Evolutionary conservation across 768 basidiomycete species (phyloP).

Genomic region (Albatrellus ellisii): DNA sequence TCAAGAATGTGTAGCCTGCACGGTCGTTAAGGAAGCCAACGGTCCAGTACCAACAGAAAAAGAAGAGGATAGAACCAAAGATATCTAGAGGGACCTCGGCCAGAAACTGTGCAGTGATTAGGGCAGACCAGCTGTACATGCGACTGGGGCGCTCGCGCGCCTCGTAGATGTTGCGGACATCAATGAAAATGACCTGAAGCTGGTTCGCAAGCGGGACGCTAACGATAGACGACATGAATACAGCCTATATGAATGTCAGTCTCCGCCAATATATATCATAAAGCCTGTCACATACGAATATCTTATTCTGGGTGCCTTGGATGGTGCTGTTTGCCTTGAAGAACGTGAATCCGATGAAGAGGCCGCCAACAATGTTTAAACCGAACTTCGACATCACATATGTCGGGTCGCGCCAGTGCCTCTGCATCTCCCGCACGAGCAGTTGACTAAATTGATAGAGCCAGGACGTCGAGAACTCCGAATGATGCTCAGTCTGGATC

Average conservation of each 20-base stretch:
- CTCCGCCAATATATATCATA: not conserved
- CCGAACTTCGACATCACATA: constrained; percentile 28
- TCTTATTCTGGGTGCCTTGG: constrained; percentile 29
- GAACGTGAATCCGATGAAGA: constrained; percentile 32
- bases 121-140: constrained; percentile 30
- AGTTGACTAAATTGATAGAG: constrained; percentile 22
- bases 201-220: constrained; percentile 27
- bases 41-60: constrained; percentile 36
- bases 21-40: constrained; percentile 26
- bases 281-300: constrained; percentile 23
- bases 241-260: constrained; percentile 14
- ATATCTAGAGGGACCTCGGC: constrained; percentile 33
- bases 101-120: constrained; percentile 23
- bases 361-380: constrained; percentile 21
- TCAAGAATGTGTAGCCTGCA: constrained; percentile 28
- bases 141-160: constrained; percentile 28
- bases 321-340: constrained; percentile 22
- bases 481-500: constrained; percentile 14
- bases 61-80: constrained; percentile 26
- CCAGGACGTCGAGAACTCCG: constrained; percentile 29
- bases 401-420: constrained; percentile 28
- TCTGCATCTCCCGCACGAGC: constrained; percentile 18
- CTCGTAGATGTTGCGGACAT: constrained; percentile 25
- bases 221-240: constrained; percentile 23
- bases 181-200: constrained; percentile 29